Evolutionary conservation across 1,284 basidiomycete species (phyloP).

Genomic region (Sanghuangporus baumii): DNA sequence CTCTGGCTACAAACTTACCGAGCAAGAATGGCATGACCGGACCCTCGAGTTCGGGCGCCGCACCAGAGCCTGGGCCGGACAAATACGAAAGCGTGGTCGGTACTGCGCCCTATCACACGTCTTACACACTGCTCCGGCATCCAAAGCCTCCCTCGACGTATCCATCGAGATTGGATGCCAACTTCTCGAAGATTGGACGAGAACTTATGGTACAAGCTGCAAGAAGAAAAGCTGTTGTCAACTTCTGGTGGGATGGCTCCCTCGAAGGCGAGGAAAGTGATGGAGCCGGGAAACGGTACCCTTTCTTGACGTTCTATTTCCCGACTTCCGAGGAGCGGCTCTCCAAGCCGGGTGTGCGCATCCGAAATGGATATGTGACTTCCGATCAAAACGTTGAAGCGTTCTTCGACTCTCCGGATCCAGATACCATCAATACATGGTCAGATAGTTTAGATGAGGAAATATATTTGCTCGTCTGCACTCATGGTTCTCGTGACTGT

Average conservation of each 20-base stretch:
- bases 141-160: constrained; percentile 42
- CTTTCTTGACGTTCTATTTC: not conserved
- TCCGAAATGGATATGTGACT: not conserved
- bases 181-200: constrained; percentile 44
- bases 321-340: not conserved
- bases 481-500: constrained; percentile 67
- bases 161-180: constrained; percentile 34
- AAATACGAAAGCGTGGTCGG: constrained; percentile 26
- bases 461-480: constrained; percentile 65
- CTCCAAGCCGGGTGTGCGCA: constrained; percentile 17
- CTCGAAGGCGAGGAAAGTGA: not conserved
- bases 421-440: not conserved
- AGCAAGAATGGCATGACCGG: no score
- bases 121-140: constrained; percentile 54
- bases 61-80: not conserved
- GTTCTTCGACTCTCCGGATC: not conserved
- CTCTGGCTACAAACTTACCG: no score
- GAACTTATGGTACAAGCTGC: constrained; percentile 39
- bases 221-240: constrained; percentile 49
- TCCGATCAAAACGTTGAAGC: not conserved
- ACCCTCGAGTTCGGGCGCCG: no score
- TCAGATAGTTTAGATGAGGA: constrained; percentile 17
- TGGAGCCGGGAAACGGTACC: not conserved
- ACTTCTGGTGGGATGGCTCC: constrained; percentile 47
- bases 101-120: constrained; percentile 46